These are phyloP conservation scores for Melocanna baccifera DNA, from an alignment of 176 grass and related monocot genomes.

Conservation along the genomic window DNA sequence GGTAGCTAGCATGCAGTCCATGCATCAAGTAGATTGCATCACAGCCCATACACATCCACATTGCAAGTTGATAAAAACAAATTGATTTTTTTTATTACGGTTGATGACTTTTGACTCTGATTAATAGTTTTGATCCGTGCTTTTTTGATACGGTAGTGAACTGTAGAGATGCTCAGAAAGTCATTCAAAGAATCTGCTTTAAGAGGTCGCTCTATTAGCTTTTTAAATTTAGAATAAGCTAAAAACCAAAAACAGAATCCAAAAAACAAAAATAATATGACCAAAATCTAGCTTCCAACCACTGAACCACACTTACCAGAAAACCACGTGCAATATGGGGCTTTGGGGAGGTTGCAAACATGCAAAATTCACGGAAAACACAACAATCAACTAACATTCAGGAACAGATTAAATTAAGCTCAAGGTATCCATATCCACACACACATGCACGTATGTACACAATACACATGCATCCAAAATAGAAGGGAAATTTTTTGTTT, in stretches of 20 bases:
- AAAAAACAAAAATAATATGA: too few relatives aligned
- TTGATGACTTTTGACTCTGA: too few relatives aligned
- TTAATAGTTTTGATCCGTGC: too few relatives aligned
- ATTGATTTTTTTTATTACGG: too few relatives aligned
- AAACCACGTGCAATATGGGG: background rate
- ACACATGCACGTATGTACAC: background rate
- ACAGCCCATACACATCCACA: conserved; percentile 12
- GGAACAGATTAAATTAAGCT: background rate
- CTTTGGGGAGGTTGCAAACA: background rate
- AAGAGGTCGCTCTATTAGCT: too few relatives aligned
- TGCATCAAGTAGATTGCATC: conserved; percentile 25
- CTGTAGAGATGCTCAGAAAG: too few relatives aligned
- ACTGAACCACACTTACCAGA: background rate
- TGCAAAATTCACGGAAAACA: background rate
- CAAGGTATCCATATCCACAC: background rate
- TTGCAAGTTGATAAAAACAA: conserved; percentile 17
- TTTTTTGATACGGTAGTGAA: too few relatives aligned
- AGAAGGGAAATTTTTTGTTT: too few relatives aligned
- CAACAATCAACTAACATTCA: background rate
- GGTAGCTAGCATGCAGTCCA: background rate
- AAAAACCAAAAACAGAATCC: too few relatives aligned
- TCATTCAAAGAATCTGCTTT: too few relatives aligned
- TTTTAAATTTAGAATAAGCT: too few relatives aligned
- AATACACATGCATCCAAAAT: background rate
- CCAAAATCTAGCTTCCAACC: background rate